These are phyloP conservation scores for Podaxis sp. DNA, from an alignment of 768 basidiomycete species.

Conservation along the genomic window DNA sequence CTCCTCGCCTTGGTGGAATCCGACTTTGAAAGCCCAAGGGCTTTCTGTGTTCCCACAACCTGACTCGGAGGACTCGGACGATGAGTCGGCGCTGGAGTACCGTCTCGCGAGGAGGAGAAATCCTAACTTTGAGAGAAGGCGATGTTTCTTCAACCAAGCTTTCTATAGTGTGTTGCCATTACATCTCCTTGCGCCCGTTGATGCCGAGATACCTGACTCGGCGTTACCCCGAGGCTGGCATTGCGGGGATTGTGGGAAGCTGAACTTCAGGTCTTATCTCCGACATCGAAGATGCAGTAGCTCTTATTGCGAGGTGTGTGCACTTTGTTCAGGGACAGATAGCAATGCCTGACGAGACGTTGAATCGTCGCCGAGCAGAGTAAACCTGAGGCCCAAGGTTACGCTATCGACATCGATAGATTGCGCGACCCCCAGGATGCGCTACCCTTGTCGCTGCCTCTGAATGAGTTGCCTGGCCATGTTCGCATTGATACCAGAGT, in stretches of 20 bases:
- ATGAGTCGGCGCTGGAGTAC: slow-evolving; percentile 10
- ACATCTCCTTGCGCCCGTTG: slow-evolving; percentile 25
- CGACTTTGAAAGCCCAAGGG: not conserved
- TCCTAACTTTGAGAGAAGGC: slow-evolving; percentile 22
- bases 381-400: slow-evolving; percentile 17
- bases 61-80: slow-evolving; percentile 4
- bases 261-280: slow-evolving; percentile 42
- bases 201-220: slow-evolving; percentile 23
- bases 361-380: slow-evolving; percentile 13
- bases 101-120: slow-evolving; percentile 16
- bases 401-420: slow-evolving; percentile 22
- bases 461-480: slow-evolving; percentile 22
- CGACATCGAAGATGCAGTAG: slow-evolving; percentile 44
- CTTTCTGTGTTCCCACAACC: not conserved
- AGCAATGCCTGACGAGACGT: not conserved
- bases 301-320: slow-evolving; percentile 33
- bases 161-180: slow-evolving; percentile 25
- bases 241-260: slow-evolving; percentile 41
- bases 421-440: slow-evolving; percentile 33
- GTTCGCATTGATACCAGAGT: slow-evolving; percentile 12
- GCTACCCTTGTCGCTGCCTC: slow-evolving; percentile 26
- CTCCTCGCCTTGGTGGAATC: slow-evolving; percentile 23
- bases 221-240: slow-evolving; percentile 45
- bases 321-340: not conserved
- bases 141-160: slow-evolving; percentile 16